Conservation (phyloP, 192 early-diverging fungal genomes). For the Lobosporangium transversale region DNA sequence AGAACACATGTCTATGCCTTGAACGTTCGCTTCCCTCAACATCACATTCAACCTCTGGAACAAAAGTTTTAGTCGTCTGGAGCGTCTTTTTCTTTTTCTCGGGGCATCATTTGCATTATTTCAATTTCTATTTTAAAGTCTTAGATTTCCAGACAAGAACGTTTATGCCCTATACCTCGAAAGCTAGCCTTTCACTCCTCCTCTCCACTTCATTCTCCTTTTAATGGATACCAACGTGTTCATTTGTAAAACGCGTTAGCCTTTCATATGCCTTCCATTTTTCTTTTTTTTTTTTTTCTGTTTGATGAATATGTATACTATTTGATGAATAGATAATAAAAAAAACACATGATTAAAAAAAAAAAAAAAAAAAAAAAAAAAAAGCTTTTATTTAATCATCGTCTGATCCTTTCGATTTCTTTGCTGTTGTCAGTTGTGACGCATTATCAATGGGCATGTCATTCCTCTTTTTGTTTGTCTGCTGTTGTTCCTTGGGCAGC, state of each 20-base stretch:
- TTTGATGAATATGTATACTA: not conserved
- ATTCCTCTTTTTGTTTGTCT: constrained; percentile 32
- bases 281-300: not conserved
- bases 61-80: constrained; percentile 59
- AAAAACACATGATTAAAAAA: not conserved
- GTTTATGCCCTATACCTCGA: no score
- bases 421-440: constrained; percentile 4
- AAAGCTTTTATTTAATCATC: constrained; percentile 2
- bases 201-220: not conserved
- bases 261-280: not conserved
- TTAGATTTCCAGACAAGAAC: no score
- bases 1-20: constrained; percentile 59
- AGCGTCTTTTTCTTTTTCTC: not conserved
- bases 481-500: constrained; percentile 35
- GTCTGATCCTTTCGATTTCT: constrained; percentile 37
- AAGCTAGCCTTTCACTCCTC: not conserved
- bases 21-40: constrained; percentile 66
- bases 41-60: constrained; percentile 67
- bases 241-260: not conserved
- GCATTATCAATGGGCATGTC: constrained; percentile 11
- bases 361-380: no score
- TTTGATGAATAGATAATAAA: not conserved
- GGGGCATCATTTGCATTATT: not conserved
- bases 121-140: not conserved
- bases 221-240: not conserved